phyloP scores from a whole-genome alignment of 768 basidiomycete species.

The Auricularia sp. region DNA sequence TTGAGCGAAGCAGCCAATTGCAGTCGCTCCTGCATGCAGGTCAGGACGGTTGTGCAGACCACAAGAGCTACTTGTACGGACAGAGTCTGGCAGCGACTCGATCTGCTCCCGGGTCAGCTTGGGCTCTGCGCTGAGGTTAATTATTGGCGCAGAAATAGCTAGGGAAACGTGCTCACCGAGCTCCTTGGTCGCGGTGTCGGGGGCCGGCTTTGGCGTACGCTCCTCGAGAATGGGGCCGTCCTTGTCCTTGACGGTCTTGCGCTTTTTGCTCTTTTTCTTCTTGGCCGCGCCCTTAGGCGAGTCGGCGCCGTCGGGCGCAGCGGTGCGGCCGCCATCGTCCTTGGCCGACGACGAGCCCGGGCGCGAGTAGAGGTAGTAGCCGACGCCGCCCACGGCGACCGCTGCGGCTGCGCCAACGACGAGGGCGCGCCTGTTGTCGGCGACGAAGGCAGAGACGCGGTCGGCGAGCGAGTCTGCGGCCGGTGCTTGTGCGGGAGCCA shows the following conservation, averaged over 20 bases:
- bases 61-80: background rate
- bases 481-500: background rate
- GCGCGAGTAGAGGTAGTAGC: slow-evolving; percentile 45
- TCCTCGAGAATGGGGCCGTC: slow-evolving; percentile 81
- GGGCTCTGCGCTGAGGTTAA: slow-evolving; percentile 13
- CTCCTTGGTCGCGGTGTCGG: background rate
- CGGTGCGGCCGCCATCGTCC: slow-evolving; percentile 34
- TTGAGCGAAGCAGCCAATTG: slow-evolving; percentile 56
- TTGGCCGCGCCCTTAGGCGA: slow-evolving; percentile 29
- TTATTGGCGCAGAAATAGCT: too few species aligned
- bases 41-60: background rate
- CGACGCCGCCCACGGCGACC: slow-evolving; percentile 61
- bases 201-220: slow-evolving; percentile 30
- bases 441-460: slow-evolving; percentile 31
- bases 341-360: slow-evolving; percentile 19
- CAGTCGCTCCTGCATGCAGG: slow-evolving; percentile 43
- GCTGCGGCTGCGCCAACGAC: slow-evolving; percentile 65
- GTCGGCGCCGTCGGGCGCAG: slow-evolving; percentile 21
- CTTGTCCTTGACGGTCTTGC: slow-evolving; percentile 41
- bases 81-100: slow-evolving; percentile 35
- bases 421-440: slow-evolving; percentile 70
- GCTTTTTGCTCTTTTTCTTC: slow-evolving; percentile 48
- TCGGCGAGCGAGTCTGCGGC: slow-evolving; percentile 6
- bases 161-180: background rate
- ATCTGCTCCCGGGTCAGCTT: slow-evolving; percentile 45